Evolutionary conservation across 2,329 filamentous ascomycete genomes (phyloP), one percentile per base, ranked within the genome.

Genomic region (Fusarium burgessii): DNA sequence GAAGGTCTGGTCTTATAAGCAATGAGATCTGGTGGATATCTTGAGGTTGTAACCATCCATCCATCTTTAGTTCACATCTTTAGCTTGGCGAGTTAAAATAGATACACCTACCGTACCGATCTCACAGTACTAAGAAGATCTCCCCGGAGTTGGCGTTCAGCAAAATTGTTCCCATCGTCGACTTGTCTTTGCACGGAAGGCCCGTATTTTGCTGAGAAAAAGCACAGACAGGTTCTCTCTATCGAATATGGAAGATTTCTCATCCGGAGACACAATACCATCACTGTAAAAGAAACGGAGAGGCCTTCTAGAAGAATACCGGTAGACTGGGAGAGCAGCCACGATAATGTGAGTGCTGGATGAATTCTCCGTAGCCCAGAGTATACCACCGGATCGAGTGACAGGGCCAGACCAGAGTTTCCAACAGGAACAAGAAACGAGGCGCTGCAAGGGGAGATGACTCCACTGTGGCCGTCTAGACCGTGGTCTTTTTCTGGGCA

Each of bases 31-130:
- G 38, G 36, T 45, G 33, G 25, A 57, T 45, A 38, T 49, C 62
- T 51, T 58, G 33, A 50, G 58, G 54, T 67, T 68, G 64, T 68
- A 67, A 62, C 50, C 50, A 62, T 56, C 69, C 41, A 70, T 63
- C 36, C 49, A 54, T 57, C 62, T 52, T 29, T 52, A 60, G 54
- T 40, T 59, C 46, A 51, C 12, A 36, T 50, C 51, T 67, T 67
- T 68, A 66, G 46, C 45, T 42, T 55, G n/a, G 25, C 23, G 32
- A 47, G 57, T 73, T 70, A 66, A 73, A 73, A 71, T 73, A 73
- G 71, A 62, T 61, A 67, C 56, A 33, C 54, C 27, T 50, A 47
- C 60, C 15, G 43, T 47, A 14, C 17, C 33, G 25, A 41, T 20
- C 40, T 47, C 43, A 60, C 59, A 46, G 61, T 63, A 63, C 46